Conservation (phyloP, 345 rosid species). For the Turritis glabra region DNA sequence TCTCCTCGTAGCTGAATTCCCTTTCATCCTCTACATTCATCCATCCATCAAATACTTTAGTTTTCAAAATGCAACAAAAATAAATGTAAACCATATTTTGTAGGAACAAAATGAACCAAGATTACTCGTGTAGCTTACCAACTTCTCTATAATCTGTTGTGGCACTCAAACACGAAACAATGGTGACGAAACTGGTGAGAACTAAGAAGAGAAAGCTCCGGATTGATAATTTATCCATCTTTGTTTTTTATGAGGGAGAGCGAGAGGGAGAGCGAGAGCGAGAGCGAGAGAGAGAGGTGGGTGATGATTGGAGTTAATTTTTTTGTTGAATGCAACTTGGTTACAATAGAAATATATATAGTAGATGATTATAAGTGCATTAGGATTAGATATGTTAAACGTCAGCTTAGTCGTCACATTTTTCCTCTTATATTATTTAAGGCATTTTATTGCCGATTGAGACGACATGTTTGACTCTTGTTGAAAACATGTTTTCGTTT, state of each 20-base stretch:
- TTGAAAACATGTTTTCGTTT: constrained; percentile 10
- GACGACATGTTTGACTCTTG: constrained; percentile 34
- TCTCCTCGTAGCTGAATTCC: constrained; percentile 52
- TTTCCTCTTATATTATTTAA: not conserved
- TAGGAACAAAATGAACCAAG: not conserved
- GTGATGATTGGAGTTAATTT: constrained; percentile 4
- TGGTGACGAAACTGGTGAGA: constrained; percentile 15
- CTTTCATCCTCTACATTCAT: constrained; percentile 57
- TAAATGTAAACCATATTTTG: not conserved
- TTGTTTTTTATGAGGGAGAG: not conserved
- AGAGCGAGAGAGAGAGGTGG: constrained; percentile 7
- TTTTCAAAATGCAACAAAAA: not conserved
- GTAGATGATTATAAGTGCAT: constrained; percentile 8
- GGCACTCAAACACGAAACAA: constrained; percentile 17
- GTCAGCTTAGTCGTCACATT: constrained; percentile 25
- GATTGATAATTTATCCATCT: constrained; percentile 26
- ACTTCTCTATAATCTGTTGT: constrained; percentile 23
- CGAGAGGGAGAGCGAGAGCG: not conserved
- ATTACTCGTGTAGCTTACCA: constrained; percentile 23
- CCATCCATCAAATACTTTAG: not conserved
- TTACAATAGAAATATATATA: constrained; percentile 5
- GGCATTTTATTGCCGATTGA: not conserved
- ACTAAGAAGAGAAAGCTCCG: constrained; percentile 16
- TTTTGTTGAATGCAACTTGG: constrained; percentile 20
- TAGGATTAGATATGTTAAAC: constrained; percentile 7